Base-by-base conservation (phyloP, 2,329 filamentous ascomycete species). In the Gremmenia infestans region DNA sequence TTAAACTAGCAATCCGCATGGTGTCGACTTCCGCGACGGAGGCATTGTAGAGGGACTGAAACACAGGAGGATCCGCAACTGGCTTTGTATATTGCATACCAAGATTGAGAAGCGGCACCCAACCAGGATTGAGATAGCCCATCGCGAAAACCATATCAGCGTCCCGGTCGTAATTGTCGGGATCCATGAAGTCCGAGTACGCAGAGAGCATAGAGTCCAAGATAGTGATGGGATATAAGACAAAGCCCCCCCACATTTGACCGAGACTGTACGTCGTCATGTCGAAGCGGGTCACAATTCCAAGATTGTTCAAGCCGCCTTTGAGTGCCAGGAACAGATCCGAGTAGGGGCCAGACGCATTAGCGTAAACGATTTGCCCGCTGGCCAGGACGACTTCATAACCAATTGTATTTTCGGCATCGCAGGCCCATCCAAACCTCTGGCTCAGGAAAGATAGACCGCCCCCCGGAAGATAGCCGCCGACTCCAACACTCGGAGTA, bases 291-390 rank as follows among this genome's bases (percentile, higher is more conserved):
- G 76, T 76, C 9, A 79, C 73, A 58, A 80, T 73, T 15, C 79
- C 81, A 59, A 78, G 82, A 64, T 80, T 82, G 66, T 76, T 80
- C 15, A 77, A 76, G 19, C 81, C 81, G 7, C 81, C 81, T 53
- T 77, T 76, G 5, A 84, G 73, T 0, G 76, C 79, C 60, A 71
- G 72, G 68, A 72, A 82, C 9, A 85, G 70, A 52, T 83, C 79
- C 0, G 72, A 57, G 58, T 82, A 68, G 12, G 51, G 23, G 0
- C 80, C 78, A 51, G 80, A 45, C 77, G 0, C 40, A 19, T 43
- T 19, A n/a, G 40, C 40, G 9, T 43, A n/a, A 17, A 43, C 17
- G 17, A 43, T 4, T 17, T 43, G 14, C 17, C 40, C 40, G 17
- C 14, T 2, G 12, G 73, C 73, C 9, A 73, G 68, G 0, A 77